Percentiles rank a stretch among this genome's conserved stretches.
Evolutionary conservation across 192 early-diverging fungal genomes (phyloP).

Genomic region (Coemansia nantahalensis): DNA sequence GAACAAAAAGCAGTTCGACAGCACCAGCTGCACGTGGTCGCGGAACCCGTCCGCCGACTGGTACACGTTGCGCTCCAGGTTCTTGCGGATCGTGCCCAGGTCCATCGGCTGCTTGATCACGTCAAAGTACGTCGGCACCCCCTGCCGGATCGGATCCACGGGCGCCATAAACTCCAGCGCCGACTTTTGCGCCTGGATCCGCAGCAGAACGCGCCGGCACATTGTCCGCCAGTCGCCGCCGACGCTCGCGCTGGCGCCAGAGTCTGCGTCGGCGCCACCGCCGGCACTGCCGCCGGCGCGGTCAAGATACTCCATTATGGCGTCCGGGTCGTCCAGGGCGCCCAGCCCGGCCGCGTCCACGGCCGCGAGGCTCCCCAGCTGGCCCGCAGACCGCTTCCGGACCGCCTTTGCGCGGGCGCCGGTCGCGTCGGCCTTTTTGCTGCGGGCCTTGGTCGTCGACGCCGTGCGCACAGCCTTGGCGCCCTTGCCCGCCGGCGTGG

Average conservation of each 20-base stretch:
- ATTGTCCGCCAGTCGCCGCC: conserved; percentile 36
- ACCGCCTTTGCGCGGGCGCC: no score
- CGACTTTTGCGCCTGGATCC: conserved; percentile 55
- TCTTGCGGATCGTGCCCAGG: conserved; percentile 61
- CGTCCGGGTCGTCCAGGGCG: conserved; percentile 26
- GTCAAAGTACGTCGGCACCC: conserved; percentile 62
- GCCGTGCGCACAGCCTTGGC: no score
- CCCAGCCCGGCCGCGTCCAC: no score
- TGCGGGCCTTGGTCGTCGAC: no score
- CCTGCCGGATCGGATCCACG: conserved; percentile 60
- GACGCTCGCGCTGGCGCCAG: no score
- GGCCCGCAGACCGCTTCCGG: no score
- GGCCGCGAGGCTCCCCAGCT: no score
- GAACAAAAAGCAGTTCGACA: conserved; percentile 68
- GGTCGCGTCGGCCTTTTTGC: no score
- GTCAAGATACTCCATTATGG: conserved; percentile 13
- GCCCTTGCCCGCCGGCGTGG: no score
- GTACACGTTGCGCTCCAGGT: conserved; percentile 60
- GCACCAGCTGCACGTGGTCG: conserved; percentile 58
- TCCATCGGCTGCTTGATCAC: conserved; percentile 73
- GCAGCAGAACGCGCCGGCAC: conserved; percentile 28
- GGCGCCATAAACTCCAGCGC: conserved; percentile 66
- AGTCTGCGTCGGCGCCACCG: no score
- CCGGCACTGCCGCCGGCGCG: conserved; percentile 2
- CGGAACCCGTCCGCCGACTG: conserved; percentile 46